Percentiles rank a stretch among this genome's conserved stretches.
phyloP scores from a whole-genome alignment of 2,329 filamentous ascomycete genomes.

The Sarocladium oryzae region DNA sequence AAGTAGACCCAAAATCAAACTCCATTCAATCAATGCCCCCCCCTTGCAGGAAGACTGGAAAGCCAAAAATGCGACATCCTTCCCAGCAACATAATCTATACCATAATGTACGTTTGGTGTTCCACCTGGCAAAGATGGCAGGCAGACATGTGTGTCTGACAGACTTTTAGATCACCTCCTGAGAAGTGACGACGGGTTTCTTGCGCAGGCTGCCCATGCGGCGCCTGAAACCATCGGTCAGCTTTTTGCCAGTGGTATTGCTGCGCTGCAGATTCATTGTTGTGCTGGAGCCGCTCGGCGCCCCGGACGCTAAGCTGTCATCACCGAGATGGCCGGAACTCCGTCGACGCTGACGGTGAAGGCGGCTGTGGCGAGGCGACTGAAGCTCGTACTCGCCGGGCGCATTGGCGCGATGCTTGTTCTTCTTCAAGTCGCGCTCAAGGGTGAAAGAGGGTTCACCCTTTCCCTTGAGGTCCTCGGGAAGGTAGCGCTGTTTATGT shows the following conservation, averaged over 20 bases:
- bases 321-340: slow-evolving; percentile 34
- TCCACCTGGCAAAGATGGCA: too few relatives aligned
- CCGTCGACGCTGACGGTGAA: slow-evolving; percentile 21
- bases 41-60: too few relatives aligned
- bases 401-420: slow-evolving; percentile 31
- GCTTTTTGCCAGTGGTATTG: slow-evolving; percentile 34
- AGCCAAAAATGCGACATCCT: too few relatives aligned
- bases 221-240: slow-evolving; percentile 46
- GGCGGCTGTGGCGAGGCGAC: slow-evolving; percentile 26
- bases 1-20: too few relatives aligned
- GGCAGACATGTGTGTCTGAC: too few relatives aligned
- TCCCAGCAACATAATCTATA: too few relatives aligned
- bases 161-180: slow-evolving; percentile 20
- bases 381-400: slow-evolving; percentile 40
- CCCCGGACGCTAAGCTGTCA: slow-evolving; percentile 11
- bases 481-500: slow-evolving; percentile 53
- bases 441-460: slow-evolving; percentile 69
- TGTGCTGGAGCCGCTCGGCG: not conserved
- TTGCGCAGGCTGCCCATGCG: slow-evolving; percentile 47
- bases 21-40: too few relatives aligned
- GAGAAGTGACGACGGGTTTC: slow-evolving; percentile 20
- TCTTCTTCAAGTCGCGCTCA: slow-evolving; percentile 60
- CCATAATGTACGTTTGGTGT: too few relatives aligned
- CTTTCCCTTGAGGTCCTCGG: slow-evolving; percentile 76
- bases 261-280: slow-evolving; percentile 26